phyloP scores from a whole-genome alignment of 495 filamentous ascomycete genomes.

The Halenospora varia region DNA sequence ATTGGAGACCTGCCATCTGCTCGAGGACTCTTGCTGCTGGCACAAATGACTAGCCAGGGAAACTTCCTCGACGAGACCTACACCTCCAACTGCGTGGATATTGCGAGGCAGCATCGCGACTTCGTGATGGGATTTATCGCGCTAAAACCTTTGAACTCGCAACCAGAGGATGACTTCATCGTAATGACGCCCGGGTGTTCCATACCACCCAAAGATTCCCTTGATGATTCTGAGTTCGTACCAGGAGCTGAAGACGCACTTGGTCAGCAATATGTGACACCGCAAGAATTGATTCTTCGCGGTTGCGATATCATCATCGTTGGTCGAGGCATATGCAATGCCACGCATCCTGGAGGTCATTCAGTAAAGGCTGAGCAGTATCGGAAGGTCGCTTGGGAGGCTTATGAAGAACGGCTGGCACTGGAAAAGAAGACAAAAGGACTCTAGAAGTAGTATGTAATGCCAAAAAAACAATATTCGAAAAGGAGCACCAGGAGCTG shows the following conservation, averaged over 20 bases:
- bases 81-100: slow-evolving; percentile 67
- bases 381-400: slow-evolving; percentile 76
- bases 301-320: slow-evolving; percentile 90
- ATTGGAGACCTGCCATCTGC: slow-evolving; percentile 65
- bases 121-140: slow-evolving; percentile 89
- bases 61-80: slow-evolving; percentile 72
- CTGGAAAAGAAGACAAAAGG: too few species aligned
- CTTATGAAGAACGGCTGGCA: slow-evolving; percentile 54
- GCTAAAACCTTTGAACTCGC: slow-evolving; percentile 60
- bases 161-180: slow-evolving; percentile 67
- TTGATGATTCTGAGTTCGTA: not conserved
- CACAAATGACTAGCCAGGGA: slow-evolving; percentile 81
- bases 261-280: slow-evolving; percentile 92
- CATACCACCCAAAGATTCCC: slow-evolving; percentile 42
- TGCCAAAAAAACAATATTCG: too few species aligned
- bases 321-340: slow-evolving; percentile 77
- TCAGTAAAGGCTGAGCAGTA: slow-evolving; percentile 71
- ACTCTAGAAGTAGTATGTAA: too few species aligned
- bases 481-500: too few species aligned
- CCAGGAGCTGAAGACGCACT: slow-evolving; percentile 44
- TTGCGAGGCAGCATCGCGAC: slow-evolving; percentile 71
- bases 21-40: slow-evolving; percentile 72
- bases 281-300: slow-evolving; percentile 60
- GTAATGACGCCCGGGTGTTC: slow-evolving; percentile 84
- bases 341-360: slow-evolving; percentile 64